Conservation (phyloP, 768 basidiomycete genomes). For the Amanita jacksonii region DNA sequence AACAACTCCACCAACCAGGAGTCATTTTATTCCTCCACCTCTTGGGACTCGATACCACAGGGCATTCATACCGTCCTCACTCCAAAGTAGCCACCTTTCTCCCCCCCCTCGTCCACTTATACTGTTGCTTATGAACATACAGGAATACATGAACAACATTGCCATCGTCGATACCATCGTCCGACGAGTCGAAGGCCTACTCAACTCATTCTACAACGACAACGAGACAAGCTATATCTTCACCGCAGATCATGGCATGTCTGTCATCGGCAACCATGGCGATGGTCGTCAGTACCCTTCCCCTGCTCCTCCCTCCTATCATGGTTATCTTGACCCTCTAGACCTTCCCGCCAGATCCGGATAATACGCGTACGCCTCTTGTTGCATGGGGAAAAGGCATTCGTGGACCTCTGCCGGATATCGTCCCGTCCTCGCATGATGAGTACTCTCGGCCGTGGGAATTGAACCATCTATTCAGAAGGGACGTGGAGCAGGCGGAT, state of each 20-base stretch:
- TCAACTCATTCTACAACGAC: slow-evolving; percentile 55
- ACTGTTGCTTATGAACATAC: not conserved
- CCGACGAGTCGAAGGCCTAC: slow-evolving; percentile 47
- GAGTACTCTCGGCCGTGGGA: slow-evolving; percentile 59
- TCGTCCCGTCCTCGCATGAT: slow-evolving; percentile 54
- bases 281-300: slow-evolving; percentile 54
- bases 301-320: not conserved
- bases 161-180: slow-evolving; percentile 71
- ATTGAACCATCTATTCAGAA: slow-evolving; percentile 46
- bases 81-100: slow-evolving; percentile 39
- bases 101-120: no score
- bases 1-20: slow-evolving; percentile 44
- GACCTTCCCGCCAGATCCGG: slow-evolving; percentile 49
- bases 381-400: slow-evolving; percentile 78
- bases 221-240: slow-evolving; percentile 64
- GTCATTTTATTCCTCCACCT: slow-evolving; percentile 79
- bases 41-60: slow-evolving; percentile 78
- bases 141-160: slow-evolving; percentile 87
- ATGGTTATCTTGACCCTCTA: not conserved
- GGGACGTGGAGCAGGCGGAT: slow-evolving; percentile 81
- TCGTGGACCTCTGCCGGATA: slow-evolving; percentile 55
- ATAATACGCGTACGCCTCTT: slow-evolving; percentile 80
- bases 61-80: slow-evolving; percentile 78
- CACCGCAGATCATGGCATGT: slow-evolving; percentile 90
- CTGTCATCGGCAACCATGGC: slow-evolving; percentile 79